These are phyloP conservation scores for Blastocladiella britannica DNA, from an alignment of 192 early-diverging fungal species.

Conservation along the genomic window DNA sequence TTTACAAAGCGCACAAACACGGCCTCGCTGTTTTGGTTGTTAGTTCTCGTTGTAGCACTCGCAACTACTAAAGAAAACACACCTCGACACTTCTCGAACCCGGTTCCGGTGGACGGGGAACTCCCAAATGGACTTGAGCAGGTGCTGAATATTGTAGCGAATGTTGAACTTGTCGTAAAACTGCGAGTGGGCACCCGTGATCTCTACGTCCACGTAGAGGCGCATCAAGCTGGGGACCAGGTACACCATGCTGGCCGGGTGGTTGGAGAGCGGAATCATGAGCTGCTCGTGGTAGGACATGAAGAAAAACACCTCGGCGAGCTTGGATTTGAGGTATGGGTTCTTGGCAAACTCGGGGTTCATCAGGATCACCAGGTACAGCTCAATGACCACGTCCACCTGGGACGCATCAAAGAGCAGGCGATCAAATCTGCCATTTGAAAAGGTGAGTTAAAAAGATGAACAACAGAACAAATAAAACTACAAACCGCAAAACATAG, in stretches of 20 bases:
- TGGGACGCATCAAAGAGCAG: conserved; percentile 15
- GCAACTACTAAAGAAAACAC: conserved; percentile 5
- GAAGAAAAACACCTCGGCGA: conserved; percentile 57
- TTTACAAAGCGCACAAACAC: conserved; percentile 76
- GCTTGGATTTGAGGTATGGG: conserved; percentile 81
- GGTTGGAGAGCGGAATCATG: conserved; percentile 37
- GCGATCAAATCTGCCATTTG: conserved; percentile 20
- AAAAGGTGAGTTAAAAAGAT: too few species aligned
- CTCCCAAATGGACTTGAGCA: conserved; percentile 62
- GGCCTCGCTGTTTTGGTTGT: conserved; percentile 19
- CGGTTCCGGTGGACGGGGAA: conserved; percentile 46
- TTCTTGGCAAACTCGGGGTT: conserved; percentile 70
- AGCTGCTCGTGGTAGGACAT: conserved; percentile 15
- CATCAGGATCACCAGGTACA: conserved; percentile 59
- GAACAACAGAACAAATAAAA: conserved; percentile 15
- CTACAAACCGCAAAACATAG: too few species aligned
- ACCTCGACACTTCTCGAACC: conserved; percentile 37
- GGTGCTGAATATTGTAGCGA: conserved; percentile 84
- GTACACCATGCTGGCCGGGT: conserved; percentile 48
- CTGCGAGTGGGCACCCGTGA: conserved; percentile 73
- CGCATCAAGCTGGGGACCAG: conserved; percentile 64
- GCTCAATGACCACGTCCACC: conserved; percentile 24
- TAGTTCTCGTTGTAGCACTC: not conserved
- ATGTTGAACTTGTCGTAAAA: conserved; percentile 99
- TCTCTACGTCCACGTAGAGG: conserved; percentile 94